Percentiles rank a stretch among this genome's conserved stretches.
phyloP scores from a whole-genome alignment of 2,329 filamentous ascomycete species.

The Stromatinia cepivora region DNA sequence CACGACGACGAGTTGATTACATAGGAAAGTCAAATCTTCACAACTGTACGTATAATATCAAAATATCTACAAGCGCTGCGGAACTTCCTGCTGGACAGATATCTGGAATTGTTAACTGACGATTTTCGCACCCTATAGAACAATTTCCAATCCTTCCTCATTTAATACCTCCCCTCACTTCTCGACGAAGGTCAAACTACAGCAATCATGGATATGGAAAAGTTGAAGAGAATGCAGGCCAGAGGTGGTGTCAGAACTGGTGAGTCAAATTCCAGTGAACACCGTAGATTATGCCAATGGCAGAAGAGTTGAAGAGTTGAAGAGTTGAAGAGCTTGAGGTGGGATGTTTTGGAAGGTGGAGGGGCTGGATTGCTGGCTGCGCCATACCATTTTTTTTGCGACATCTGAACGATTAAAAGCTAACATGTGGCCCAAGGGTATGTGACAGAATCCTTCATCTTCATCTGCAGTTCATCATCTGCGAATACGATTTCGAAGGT shows the following conservation, averaged over 20 bases:
- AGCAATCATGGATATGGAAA: constrained; percentile 63
- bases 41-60: constrained; percentile 27
- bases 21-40: constrained; percentile 26
- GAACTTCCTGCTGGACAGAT: not conserved
- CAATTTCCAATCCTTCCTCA: constrained; percentile 22
- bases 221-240: constrained; percentile 66
- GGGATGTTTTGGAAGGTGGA: not conserved
- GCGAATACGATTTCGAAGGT: constrained; percentile 1
- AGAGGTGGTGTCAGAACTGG: constrained; percentile 44
- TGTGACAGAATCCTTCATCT: constrained; percentile 16
- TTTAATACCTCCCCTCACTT: constrained; percentile 28
- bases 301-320: not conserved
- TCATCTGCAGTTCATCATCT: not conserved
- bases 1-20: constrained; percentile 28
- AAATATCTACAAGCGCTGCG: not conserved
- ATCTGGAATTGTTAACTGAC: not conserved
- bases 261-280: constrained; percentile 10
- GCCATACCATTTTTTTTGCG: not conserved
- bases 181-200: constrained; percentile 37
- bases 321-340: constrained; percentile 3
- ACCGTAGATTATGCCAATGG: not conserved
- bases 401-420: constrained; percentile 10
- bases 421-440: constrained; percentile 20
- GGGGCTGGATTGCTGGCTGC: not conserved
- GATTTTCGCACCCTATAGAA: constrained; percentile 22